Conservation (phyloP, 2,329 filamentous ascomycete genomes). For the Fusarium oligoseptatum region DNA sequence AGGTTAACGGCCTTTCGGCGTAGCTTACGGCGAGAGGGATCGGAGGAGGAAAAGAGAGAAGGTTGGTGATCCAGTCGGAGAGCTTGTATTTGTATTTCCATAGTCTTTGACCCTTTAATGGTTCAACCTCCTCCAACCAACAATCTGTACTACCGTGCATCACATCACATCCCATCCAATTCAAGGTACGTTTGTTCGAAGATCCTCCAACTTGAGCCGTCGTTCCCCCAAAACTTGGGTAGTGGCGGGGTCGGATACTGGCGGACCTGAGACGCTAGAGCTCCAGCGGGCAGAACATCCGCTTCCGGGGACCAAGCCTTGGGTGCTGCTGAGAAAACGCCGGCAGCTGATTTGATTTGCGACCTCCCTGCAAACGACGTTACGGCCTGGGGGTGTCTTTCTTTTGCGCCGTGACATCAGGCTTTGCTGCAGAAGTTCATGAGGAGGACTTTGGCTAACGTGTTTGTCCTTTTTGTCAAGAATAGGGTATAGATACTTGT, state of each 20-base stretch:
- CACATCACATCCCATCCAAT: not conserved
- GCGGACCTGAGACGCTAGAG: constrained; percentile 26
- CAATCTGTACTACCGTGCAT: not conserved
- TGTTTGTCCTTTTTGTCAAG: not conserved
- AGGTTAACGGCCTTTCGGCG: constrained; percentile 40
- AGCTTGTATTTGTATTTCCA: not conserved
- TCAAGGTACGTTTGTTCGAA: not conserved
- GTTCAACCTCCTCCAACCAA: not conserved
- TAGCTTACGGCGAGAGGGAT: constrained; percentile 43
- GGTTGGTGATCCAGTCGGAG: not conserved
- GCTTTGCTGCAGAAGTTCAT: not conserved
- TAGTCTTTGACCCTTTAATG: not conserved
- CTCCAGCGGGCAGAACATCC: constrained; percentile 36
- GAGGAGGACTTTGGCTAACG: not conserved
- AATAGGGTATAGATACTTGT: not conserved
- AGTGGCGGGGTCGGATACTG: constrained; percentile 38
- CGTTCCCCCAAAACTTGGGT: constrained; percentile 21
- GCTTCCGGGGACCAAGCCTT: constrained; percentile 39
- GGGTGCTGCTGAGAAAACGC: constrained; percentile 45
- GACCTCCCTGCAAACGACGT: constrained; percentile 22
- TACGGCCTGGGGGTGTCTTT: not conserved
- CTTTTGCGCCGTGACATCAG: constrained; percentile 10
- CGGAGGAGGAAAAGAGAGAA: not conserved
- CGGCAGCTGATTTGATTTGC: constrained; percentile 48
- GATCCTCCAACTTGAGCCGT: constrained; percentile 5